A percentile compares a stretch with the other conserved stretches of the same genome.
These are phyloP conservation scores for Boletus subcaerulescens DNA, from an alignment of 768 basidiomycete genomes.

Conservation along the genomic window DNA sequence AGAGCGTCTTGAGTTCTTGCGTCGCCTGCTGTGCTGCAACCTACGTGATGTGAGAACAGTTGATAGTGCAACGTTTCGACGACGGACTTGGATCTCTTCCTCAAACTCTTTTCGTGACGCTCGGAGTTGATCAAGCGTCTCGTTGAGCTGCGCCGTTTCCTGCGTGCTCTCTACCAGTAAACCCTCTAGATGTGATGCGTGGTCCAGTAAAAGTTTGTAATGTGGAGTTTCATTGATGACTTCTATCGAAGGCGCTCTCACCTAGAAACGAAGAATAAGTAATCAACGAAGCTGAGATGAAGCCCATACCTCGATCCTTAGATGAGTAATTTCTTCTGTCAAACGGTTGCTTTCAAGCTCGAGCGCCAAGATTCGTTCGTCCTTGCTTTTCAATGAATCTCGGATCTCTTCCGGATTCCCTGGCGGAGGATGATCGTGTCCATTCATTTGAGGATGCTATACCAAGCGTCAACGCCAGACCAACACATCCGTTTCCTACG, in stretches of 20 bases:
- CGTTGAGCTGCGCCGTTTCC: constrained; percentile 41
- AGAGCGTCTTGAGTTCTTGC: constrained; percentile 61
- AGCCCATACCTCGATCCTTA: constrained; percentile 45
- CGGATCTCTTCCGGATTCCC: constrained; percentile 41
- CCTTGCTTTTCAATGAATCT: constrained; percentile 24
- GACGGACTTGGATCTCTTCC: constrained; percentile 42
- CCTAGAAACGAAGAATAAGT: constrained; percentile 25
- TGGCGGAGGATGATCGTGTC: constrained; percentile 38
- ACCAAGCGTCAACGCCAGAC: constrained; percentile 33
- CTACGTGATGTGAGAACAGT: constrained; percentile 27
- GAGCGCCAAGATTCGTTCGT: constrained; percentile 47
- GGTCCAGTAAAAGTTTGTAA: constrained; percentile 57
- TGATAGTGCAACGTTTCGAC: constrained; percentile 6
- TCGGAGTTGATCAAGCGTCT: constrained; percentile 42
- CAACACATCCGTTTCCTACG: constrained; percentile 45
- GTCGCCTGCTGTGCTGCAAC: constrained; percentile 44
- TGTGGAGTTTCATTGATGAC: constrained; percentile 44
- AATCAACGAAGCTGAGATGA: neutral
- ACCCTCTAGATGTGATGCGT: constrained; percentile 47
- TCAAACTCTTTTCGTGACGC: constrained; percentile 45
- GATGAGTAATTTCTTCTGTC: constrained; percentile 41
- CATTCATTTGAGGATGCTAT: constrained; percentile 44
- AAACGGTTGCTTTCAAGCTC: constrained; percentile 45
- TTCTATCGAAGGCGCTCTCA: constrained; percentile 43
- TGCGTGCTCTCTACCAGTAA: constrained; percentile 37